Percentiles rank a stretch among this genome's conserved stretches.
These are phyloP conservation scores for Pelargonium nanum DNA, from an alignment of 345 rosid genomes.

Conservation along the genomic window DNA sequence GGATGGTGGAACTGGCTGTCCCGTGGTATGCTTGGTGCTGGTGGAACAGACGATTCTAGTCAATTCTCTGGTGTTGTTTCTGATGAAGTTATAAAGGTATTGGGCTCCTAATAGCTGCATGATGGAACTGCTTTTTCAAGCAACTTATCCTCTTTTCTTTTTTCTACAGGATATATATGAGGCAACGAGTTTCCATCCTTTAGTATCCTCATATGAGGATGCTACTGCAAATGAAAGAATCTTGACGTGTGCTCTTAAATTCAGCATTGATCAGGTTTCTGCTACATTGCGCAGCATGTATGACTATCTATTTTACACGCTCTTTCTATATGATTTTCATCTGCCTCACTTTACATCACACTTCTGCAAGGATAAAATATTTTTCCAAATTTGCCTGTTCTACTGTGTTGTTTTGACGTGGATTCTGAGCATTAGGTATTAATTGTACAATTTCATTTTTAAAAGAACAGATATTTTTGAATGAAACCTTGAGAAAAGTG, in stretches of 20 bases:
- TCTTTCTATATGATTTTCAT: neutral
- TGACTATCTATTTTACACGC: slow-evolving; percentile 6
- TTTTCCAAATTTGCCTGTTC: too few relatives aligned
- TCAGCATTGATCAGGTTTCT: slow-evolving; percentile 41
- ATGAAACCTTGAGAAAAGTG: neutral
- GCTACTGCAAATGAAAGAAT: slow-evolving; percentile 34
- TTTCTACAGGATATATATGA: slow-evolving; percentile 74
- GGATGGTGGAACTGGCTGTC: slow-evolving; percentile 98
- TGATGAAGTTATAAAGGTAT: slow-evolving; percentile 90
- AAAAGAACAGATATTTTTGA: too few relatives aligned
- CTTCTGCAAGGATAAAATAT: neutral
- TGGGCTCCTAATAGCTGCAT: neutral
- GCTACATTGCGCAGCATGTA: slow-evolving; percentile 43
- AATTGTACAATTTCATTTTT: neutral
- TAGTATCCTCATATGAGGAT: slow-evolving; percentile 26
- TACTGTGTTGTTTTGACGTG: neutral
- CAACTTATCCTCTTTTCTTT: slow-evolving; percentile 4
- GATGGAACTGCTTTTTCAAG: neutral
- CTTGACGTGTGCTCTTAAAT: slow-evolving; percentile 43
- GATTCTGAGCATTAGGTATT: neutral
- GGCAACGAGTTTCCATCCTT: slow-evolving; percentile 72
- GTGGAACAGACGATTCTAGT: slow-evolving; percentile 84
- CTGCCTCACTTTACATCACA: neutral
- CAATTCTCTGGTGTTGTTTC: slow-evolving; percentile 91
- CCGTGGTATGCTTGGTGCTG: slow-evolving; percentile 98